phyloP scores from a whole-genome alignment of 768 basidiomycete species.

The Tulasnella sp. region DNA sequence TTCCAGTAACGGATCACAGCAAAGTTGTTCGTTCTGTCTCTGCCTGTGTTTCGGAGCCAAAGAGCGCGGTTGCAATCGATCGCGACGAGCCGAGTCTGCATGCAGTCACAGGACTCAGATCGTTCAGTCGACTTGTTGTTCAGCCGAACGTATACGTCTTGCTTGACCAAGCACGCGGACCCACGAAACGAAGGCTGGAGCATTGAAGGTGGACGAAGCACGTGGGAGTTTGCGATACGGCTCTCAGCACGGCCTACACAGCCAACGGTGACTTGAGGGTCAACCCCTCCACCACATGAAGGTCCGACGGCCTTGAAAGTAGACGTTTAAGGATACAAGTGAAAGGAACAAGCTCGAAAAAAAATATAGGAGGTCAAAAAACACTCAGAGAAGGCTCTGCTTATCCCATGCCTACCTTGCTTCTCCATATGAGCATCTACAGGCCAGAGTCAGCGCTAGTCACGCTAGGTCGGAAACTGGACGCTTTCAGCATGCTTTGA shows the following conservation, averaged over 20 bases:
- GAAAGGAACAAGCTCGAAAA: not conserved
- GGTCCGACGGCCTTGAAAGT: not conserved
- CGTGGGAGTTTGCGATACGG: not conserved
- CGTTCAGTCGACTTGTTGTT: not conserved
- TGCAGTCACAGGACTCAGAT: not conserved
- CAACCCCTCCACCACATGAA: not conserved
- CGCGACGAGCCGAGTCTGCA: not conserved
- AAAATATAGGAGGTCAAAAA: not conserved
- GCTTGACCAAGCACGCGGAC: not conserved
- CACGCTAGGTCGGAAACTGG: not conserved
- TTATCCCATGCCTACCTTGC: not conserved
- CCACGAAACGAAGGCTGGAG: not conserved
- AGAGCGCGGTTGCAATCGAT: not conserved
- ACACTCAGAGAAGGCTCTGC: not conserved
- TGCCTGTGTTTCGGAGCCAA: not conserved
- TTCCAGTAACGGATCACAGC: too few relatives aligned
- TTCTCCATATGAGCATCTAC: not conserved
- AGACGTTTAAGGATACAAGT: not conserved
- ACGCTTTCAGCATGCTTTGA: not conserved
- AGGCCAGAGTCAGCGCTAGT: not conserved
- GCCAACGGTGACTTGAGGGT: not conserved
- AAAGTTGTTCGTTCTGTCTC: not conserved
- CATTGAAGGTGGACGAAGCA: not conserved
- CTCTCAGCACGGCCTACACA: not conserved
- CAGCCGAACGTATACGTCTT: not conserved